A percentile compares a stretch with the other conserved stretches of the same genome.
Conservation (phyloP, 1,284 basidiomycete species). For the Cystobasidium pallidum region DNA sequence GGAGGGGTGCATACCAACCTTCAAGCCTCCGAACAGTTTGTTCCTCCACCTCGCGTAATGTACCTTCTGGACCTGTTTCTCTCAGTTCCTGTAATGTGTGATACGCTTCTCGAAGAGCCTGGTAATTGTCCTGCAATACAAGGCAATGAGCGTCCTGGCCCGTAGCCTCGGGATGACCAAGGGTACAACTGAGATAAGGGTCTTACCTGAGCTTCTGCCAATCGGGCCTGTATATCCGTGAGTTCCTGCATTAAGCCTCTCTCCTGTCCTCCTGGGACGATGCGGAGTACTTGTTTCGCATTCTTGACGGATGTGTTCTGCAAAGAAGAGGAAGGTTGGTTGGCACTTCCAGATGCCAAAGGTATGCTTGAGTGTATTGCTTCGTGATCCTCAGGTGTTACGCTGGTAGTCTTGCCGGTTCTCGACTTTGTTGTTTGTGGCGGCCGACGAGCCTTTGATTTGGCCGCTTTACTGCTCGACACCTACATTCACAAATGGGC, state of each 20-base stretch:
- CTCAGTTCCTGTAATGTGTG: not conserved
- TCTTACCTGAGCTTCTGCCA: not conserved
- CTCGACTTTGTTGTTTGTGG: constrained; percentile 13
- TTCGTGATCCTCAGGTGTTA: not conserved
- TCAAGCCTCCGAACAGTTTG: not conserved
- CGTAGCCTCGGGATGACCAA: no score
- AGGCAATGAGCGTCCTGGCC: no score
- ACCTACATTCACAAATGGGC: not conserved
- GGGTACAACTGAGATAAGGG: not conserved
- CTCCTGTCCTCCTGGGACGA: not conserved
- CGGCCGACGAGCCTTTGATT: not conserved
- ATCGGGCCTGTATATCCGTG: constrained; percentile 1
- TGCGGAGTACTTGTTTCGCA: not conserved
- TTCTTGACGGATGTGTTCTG: not conserved
- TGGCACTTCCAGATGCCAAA: not conserved
- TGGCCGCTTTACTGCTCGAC: not conserved
- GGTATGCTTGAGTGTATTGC: not conserved
- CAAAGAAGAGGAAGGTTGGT: not conserved
- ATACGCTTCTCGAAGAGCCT: constrained; percentile 13
- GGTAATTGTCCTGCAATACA: constrained; percentile 1
- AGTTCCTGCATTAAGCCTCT: not conserved
- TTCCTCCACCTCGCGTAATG: not conserved
- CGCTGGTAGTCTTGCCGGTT: not conserved
- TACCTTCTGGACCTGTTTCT: constrained; percentile 12
- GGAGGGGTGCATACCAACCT: not conserved